Evolutionary conservation across 129 eudicot species (phyloP).

Genomic region (Helianthus annuus): HanXRQr2.0-SUNRISE NC_035440.2:5967179-5967678

Average conservation of each 20-base stretch:
- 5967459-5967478: neutral
- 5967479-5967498: neutral
- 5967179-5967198: neutral
- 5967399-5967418: too few species aligned
- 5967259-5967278: slow-evolving; percentile 9
- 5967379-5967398: too few species aligned
- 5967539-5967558: neutral
- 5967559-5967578: neutral
- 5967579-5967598: neutral
- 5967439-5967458: neutral
- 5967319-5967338: neutral
- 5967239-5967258: neutral
- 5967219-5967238: slow-evolving; percentile 19
- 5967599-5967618: too few species aligned
- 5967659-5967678: neutral
- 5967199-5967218: slow-evolving; percentile 29
- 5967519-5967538: neutral
- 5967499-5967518: neutral
- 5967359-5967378: too few species aligned
- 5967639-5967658: too few species aligned
- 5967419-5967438: too few species aligned
- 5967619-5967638: too few species aligned
- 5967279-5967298: slow-evolving; percentile 22
- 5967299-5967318: slow-evolving; percentile 3
- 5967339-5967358: neutral